Evolutionary conservation across 2,329 filamentous ascomycete species (phyloP), one percentile per base, ranked within the genome.

Genomic region (Curvularia eragrostidis): DNA sequence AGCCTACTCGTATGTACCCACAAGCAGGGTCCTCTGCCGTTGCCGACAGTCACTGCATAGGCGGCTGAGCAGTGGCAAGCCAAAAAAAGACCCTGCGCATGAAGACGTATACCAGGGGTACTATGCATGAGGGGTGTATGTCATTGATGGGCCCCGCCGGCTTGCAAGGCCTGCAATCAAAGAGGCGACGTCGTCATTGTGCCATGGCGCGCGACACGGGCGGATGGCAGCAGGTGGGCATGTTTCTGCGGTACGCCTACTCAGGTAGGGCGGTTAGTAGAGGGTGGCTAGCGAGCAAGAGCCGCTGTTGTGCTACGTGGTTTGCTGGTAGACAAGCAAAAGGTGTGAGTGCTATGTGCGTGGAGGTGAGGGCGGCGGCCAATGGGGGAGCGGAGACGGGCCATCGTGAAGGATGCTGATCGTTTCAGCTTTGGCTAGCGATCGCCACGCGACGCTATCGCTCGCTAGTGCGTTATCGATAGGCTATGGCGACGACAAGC

Each of bases 391-490:
- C 41, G 50, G 58, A 32, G 61, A 60, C 53, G 39, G 23, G 43
- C 51, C 52, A 19, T 50, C 42, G 41, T 34, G 36, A 54, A 58
- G 42, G 42, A 42, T 30, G 51, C 49, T 32, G 56, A 53, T 51
- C 50, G 68, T 71, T 69, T 69, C 67, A 69, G 61, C 57, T 63
- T 64, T 54, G 54, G 57, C 60, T 55, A 57, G 61, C 52, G 62
- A 68, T 69, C 63, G 62, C 50, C 39, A 60, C 59, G 59, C 59
- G 50, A 58, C 58, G 61, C 59, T 56, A 63, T 50, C 47, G 60
- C 58, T 50, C 54, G 55, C 49, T 48, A 48, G 51, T 3, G 52
- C 39, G 59, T 59, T 69, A 69, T 71, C 65, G 68, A 71, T 71
- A 69, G 64, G 68, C 58, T 42, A 52, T 58, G 58, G 48, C 65